phyloP scores from a whole-genome alignment of 2,329 filamentous ascomycete genomes.

The Hypoxylon sp. region DNA sequence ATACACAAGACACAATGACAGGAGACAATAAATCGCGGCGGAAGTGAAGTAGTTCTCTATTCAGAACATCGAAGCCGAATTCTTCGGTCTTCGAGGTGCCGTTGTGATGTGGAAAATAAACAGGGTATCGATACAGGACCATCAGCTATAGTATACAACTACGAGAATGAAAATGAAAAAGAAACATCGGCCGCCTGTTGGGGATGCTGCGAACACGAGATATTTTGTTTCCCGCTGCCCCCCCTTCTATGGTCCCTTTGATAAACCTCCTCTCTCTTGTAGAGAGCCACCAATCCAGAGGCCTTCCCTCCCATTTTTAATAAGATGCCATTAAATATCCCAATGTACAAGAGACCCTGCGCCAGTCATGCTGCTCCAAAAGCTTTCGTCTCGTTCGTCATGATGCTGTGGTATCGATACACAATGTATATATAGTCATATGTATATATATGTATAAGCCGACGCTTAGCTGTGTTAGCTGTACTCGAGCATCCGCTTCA shows the following conservation, averaged over 20 bases:
- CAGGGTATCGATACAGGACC: constrained; percentile 40
- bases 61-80: constrained; percentile 22
- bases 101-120: constrained; percentile 23
- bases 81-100: constrained; percentile 18
- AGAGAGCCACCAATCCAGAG: neutral
- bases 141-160: constrained; percentile 31
- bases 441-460: constrained; percentile 18
- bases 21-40: neutral
- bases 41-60: constrained; percentile 26
- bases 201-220: neutral
- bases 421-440: constrained; percentile 22
- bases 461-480: constrained; percentile 43
- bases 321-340: constrained; percentile 35
- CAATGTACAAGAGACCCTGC: constrained; percentile 35
- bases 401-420: constrained; percentile 31
- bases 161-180: constrained; percentile 10
- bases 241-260: constrained; percentile 23
- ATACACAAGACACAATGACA: neutral
- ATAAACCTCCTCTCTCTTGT: constrained; percentile 4
- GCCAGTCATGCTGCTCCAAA: constrained; percentile 37
- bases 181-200: constrained; percentile 1
- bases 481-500: constrained; percentile 66
- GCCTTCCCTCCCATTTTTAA: constrained; percentile 13
- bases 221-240: constrained; percentile 3
- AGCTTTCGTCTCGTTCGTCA: constrained; percentile 36